These are phyloP conservation scores for Ascosphaera aggregata DNA, from an alignment of 2,329 filamentous ascomycete genomes.

Conservation along the genomic window DNA sequence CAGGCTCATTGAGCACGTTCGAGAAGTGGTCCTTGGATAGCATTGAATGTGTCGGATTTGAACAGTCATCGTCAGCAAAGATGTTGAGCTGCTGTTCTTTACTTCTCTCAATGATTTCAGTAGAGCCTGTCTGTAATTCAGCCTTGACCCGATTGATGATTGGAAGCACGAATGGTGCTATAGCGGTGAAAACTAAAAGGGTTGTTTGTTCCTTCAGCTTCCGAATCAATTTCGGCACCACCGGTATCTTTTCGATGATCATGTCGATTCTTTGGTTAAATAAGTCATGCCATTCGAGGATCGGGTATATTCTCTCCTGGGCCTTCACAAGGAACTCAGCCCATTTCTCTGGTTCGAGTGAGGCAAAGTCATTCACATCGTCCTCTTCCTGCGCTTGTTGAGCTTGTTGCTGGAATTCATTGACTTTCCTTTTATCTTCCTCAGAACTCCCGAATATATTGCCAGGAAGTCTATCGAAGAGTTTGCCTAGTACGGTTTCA, in stretches of 20 bases:
- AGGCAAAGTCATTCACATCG: constrained; percentile 39
- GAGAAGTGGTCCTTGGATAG: constrained; percentile 89
- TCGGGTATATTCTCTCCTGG: constrained; percentile 62
- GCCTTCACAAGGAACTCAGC: constrained; percentile 52
- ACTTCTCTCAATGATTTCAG: constrained; percentile 69
- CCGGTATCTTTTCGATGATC: constrained; percentile 63
- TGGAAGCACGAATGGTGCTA: constrained; percentile 71
- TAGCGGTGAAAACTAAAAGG: constrained; percentile 72
- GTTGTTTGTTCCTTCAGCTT: constrained; percentile 72
- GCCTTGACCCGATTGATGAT: constrained; percentile 70
- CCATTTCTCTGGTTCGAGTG: constrained; percentile 63
- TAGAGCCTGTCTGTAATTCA: constrained; percentile 66
- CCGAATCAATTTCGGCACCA: constrained; percentile 66
- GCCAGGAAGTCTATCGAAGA: constrained; percentile 60
- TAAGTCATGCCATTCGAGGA: constrained; percentile 77
- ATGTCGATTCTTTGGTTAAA: constrained; percentile 57
- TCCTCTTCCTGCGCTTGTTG: constrained; percentile 52
- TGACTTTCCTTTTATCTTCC: constrained; percentile 38
- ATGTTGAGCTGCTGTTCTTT: constrained; percentile 67
- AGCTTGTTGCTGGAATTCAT: constrained; percentile 58
- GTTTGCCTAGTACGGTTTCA: constrained; percentile 51
- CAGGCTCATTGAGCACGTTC: constrained; percentile 72
- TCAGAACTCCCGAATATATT: constrained; percentile 57
- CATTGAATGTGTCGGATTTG: constrained; percentile 86
- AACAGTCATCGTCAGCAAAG: constrained; percentile 52